Evolutionary conservation across 1,139 yeast species (phyloP).

Genomic region (Magnusiomyces tetraspermus): DNA sequence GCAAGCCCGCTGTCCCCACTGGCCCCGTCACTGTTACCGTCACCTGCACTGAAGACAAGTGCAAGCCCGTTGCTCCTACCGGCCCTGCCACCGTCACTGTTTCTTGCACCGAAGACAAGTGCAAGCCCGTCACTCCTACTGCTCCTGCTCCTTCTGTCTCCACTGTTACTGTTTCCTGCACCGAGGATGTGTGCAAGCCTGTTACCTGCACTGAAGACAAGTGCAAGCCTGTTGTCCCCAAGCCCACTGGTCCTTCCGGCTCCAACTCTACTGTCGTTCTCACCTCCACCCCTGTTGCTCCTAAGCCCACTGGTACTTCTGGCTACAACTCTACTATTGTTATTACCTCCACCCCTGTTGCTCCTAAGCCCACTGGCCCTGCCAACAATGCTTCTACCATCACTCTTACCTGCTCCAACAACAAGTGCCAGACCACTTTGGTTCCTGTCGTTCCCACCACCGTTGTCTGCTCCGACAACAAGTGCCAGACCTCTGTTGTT

Average conservation of each 20-base stretch:
- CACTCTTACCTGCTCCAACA: not conserved
- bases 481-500: not conserved
- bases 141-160: not conserved
- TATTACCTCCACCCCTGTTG: conserved; percentile 4
- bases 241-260: not conserved
- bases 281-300: conserved; percentile 2
- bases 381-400: not conserved
- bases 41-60: not conserved
- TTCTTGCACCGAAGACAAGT: not conserved
- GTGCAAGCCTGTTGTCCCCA: not conserved
- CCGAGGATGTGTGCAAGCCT: not conserved
- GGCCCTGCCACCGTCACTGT: not conserved
- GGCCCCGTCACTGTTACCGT: not conserved
- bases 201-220: not conserved
- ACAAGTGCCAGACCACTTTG: no score
- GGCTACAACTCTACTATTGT: not conserved
- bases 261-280: not conserved
- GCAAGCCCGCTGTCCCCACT: no score
- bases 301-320: not conserved
- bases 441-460: not conserved
- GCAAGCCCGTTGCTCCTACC: not conserved
- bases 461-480: not conserved
- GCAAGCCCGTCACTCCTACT: not conserved
- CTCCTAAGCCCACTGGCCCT: not conserved
- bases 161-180: not conserved